These are phyloP conservation scores for Chamaenerion angustifolium DNA, from an alignment of 345 rosid genomes.

Conservation along the genomic window DNA sequence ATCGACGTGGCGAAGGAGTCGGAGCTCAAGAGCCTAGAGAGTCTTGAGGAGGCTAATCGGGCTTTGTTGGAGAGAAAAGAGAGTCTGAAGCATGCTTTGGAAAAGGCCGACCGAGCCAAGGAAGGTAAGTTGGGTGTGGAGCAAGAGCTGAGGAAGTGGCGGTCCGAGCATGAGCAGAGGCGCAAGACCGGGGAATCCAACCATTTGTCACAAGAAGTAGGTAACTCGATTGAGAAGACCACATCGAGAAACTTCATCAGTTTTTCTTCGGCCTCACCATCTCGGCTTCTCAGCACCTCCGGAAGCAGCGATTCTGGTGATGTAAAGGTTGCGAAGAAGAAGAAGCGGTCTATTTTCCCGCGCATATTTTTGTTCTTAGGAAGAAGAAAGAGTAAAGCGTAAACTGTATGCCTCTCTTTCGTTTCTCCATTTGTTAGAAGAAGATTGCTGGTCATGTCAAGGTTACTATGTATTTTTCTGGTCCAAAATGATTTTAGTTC, in stretches of 20 bases:
- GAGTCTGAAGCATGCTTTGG: constrained; percentile 44
- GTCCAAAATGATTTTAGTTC: too few species aligned
- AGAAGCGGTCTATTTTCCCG: constrained; percentile 64
- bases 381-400: constrained; percentile 1
- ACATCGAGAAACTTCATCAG: constrained; percentile 13
- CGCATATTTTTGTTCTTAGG: constrained; percentile 48
- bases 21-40: constrained; percentile 37
- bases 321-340: constrained; percentile 32
- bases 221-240: constrained; percentile 25
- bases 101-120: constrained; percentile 77
- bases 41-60: constrained; percentile 45
- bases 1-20: constrained; percentile 65
- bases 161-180: constrained; percentile 56
- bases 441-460: too few species aligned
- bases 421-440: too few species aligned
- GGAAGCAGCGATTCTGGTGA: constrained; percentile 24
- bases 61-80: constrained; percentile 49
- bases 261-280: constrained; percentile 7
- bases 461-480: too few species aligned
- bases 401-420: too few species aligned
- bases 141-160: constrained; percentile 79
- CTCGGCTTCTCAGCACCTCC: constrained; percentile 8
- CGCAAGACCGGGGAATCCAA: constrained; percentile 37
- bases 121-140: constrained; percentile 75
- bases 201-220: constrained; percentile 13